phyloP scores from a whole-genome alignment of 768 basidiomycete genomes.

The Suillus americanus region DNA sequence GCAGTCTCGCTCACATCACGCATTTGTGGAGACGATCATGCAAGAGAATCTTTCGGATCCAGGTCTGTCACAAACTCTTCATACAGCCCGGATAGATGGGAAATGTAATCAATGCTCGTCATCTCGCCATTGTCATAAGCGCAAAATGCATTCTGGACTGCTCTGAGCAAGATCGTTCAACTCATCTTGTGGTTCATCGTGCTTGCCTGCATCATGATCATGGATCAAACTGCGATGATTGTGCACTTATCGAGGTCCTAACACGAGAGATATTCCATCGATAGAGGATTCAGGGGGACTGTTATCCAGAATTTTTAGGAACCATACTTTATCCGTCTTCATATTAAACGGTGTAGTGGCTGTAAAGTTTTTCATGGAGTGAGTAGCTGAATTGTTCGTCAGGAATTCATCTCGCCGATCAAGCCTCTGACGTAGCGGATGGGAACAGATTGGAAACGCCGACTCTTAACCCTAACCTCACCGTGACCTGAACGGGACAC shows the following conservation, averaged over 20 bases:
- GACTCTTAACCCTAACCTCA: conserved; percentile 3
- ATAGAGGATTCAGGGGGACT: background rate
- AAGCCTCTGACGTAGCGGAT: no score
- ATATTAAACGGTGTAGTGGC: background rate
- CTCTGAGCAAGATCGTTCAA: background rate
- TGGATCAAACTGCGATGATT: background rate
- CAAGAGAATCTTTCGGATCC: background rate
- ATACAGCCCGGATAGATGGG: background rate
- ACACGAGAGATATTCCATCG: background rate
- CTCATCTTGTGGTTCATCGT: background rate
- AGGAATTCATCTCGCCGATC: background rate
- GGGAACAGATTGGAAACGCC: background rate
- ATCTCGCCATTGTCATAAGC: background rate
- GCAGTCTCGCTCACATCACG: background rate
- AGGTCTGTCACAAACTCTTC: background rate
- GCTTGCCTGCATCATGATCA: background rate
- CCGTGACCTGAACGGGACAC: background rate
- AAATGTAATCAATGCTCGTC: background rate
- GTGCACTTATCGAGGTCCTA: background rate
- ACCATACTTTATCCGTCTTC: background rate
- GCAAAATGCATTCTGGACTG: background rate
- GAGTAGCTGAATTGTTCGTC: background rate
- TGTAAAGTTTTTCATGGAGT: background rate
- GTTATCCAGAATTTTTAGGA: background rate
- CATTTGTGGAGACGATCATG: background rate